Base-by-base conservation (phyloP, 345 rosid species). In the Sisymbrium altissimum region DNA sequence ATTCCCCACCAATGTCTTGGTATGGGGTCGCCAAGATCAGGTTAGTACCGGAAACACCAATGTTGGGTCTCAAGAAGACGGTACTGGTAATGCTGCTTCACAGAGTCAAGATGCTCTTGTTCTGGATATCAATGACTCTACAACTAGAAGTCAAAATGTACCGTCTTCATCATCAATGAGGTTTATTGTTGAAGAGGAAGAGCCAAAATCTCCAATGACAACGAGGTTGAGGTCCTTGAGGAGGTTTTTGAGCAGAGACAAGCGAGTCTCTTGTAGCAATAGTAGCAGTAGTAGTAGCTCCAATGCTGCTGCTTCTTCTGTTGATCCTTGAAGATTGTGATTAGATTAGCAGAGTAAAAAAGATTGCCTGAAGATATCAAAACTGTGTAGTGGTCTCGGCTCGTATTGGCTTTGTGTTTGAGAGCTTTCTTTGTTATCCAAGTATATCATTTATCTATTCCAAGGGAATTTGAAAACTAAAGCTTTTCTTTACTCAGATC, bases 1-100 rank as follows among this genome's bases (percentile, higher is more conserved):
- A n/a, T 91, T 89, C 13, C 93, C 98, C 2, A 91, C 98, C 4
- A 94, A 91, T 72, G 90, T 91, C 53, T 73, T 94, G 95, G 86
- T 91, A 64, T 88, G 95, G 97, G 98, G 94, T 2, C 84, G 87
- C 21, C 84, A 87, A 35, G 83, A 79, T 81, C 96, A 79, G 53
- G 91, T 88, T 49, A 87, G 88, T 67, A 80, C 85, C 6, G 82
- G 86, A 9, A 78, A 73, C 69, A 75, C 77, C 74, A 66, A 71
- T 66, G 76, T 81, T 43, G 81, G 78, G 30, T 66, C 78, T 73
- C 73, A 71, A 53, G 79, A 83, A 76, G 92, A 87, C 13, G 82
- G 72, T 68, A 72, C 41, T 55, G 61, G 68, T 52, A 75, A 85
- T 17, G 63, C 83, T 50, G 76, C 81, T 6, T 79, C 86, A 12